Base-by-base conservation (phyloP, 768 basidiomycete species). In the Kwoniella europaea region DNA sequence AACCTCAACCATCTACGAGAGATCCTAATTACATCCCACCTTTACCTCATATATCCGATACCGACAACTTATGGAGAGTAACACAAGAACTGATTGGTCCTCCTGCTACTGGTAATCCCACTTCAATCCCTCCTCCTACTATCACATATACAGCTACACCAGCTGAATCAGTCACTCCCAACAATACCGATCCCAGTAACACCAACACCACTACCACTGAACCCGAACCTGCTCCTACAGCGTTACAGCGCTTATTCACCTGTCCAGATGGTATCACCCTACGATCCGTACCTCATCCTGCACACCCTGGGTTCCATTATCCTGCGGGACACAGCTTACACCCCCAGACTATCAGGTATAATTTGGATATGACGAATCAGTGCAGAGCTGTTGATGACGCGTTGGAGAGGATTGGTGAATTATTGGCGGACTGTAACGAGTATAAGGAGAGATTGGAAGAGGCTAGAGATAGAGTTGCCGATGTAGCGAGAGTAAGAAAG, bases 401-500 rank as follows among this genome's bases (percentile, higher is more conserved):
- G 13, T 46, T 83, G 4, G 82, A 83, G 52, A 65, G 80, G 55
- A 75, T 83, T 29, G 71, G 76, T 35, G 83, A 83, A 68, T 72
- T 84, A 50, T 67, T 82, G 53, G 76, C 81, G 24, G 84, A 84
- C 66, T 83, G 82, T 63, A 74, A 77, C 15, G 84, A 84, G 69
- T 84, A 83, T 71, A 82, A 83, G 65, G 76, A 78, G 46, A 68
- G 84, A 16, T 68, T 84, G 52, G 82, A 83, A 65, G 84, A 84
- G 69, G 81, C 82, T 24, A 68, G 83, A 54, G 77, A 80, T 64
- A 59, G 84, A 43, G 72, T 84, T 0, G 83, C 84, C 41, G 81
- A 83, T 65, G 77, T 84, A 2, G 81, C 81, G 6, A 69, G 84
- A 35, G 79, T 76, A 1, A 76, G 83, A 63, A 80, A 84, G 71